Conservation (phyloP, 192 early-diverging fungal genomes). For the Coemansia pectinata region DNA sequence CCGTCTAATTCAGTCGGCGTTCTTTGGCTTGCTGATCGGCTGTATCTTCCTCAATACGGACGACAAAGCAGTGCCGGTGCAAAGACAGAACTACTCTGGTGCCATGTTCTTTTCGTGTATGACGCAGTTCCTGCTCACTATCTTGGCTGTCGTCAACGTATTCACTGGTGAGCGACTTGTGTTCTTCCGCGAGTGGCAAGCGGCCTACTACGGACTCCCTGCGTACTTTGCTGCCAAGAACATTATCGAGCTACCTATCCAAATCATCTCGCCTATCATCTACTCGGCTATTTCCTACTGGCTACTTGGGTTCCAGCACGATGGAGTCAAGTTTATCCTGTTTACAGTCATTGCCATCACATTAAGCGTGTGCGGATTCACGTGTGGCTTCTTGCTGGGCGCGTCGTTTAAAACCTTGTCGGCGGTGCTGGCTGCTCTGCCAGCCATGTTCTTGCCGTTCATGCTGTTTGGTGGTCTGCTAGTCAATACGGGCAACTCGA, state of each 20-base stretch:
- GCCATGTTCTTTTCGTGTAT: constrained; percentile 57
- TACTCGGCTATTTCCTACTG: constrained; percentile 56
- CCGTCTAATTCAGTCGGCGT: constrained; percentile 46
- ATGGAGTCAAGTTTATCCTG: constrained; percentile 50
- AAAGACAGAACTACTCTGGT: constrained; percentile 57
- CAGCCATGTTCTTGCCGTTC: constrained; percentile 57
- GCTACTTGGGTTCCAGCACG: constrained; percentile 57
- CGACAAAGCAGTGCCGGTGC: constrained; percentile 21
- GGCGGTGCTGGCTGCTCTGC: constrained; percentile 51
- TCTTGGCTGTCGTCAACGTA: constrained; percentile 54
- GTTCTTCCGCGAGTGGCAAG: constrained; percentile 59
- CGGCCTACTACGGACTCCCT: constrained; percentile 59
- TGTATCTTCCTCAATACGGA: constrained; percentile 57
- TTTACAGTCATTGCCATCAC: constrained; percentile 32
- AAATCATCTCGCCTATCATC: constrained; percentile 52
- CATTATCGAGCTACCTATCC: constrained; percentile 58
- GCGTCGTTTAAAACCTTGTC: constrained; percentile 50
- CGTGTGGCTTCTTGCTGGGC: constrained; percentile 58
- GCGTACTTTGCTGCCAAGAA: constrained; percentile 62
- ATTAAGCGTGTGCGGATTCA: constrained; percentile 53
- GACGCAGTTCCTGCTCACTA: constrained; percentile 48
- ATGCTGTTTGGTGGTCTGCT: constrained; percentile 62
- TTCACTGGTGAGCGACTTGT: constrained; percentile 60
- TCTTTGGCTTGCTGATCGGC: constrained; percentile 59
- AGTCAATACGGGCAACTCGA: constrained; percentile 61